Percentiles rank a stretch among this genome's conserved stretches.
phyloP scores from a whole-genome alignment of 345 rosid species.

The Citrus mangshanensis region DNA sequence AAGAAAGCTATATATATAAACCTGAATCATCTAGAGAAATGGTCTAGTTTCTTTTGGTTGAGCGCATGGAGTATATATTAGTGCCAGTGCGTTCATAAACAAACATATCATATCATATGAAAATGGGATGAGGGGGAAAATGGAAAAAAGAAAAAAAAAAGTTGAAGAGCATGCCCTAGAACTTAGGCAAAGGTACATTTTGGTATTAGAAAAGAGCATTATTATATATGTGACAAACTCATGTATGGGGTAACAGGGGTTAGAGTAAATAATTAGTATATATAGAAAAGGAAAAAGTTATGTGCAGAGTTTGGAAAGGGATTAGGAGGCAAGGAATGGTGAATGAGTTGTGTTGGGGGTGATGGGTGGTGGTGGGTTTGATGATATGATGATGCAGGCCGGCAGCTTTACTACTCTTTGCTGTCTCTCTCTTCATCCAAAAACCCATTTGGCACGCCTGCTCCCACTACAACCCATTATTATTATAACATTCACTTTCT shows the following conservation, averaged over 20 bases:
- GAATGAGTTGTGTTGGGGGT: slow-evolving; percentile 22
- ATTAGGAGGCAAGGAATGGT: slow-evolving; percentile 68
- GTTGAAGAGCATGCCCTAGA: slow-evolving; percentile 32
- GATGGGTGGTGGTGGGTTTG: slow-evolving; percentile 44
- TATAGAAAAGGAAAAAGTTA: slow-evolving; percentile 10
- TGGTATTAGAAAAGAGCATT: slow-evolving; percentile 15
- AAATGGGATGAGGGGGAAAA: background rate
- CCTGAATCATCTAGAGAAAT: slow-evolving; percentile 21
- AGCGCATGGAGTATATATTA: background rate
- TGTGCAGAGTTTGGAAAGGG: slow-evolving; percentile 74
- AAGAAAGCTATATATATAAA: background rate
- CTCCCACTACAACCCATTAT: slow-evolving; percentile 44
- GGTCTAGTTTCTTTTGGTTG: slow-evolving; percentile 10
- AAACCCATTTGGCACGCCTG: slow-evolving; percentile 62
- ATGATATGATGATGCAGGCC: slow-evolving; percentile 88
- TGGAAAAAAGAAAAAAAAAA: no score
- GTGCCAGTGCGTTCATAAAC: background rate
- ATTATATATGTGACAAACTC: background rate
- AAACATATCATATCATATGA: background rate
- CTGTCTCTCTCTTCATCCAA: slow-evolving; percentile 22
- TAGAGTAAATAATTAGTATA: slow-evolving; percentile 9
- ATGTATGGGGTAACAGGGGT: slow-evolving; percentile 11
- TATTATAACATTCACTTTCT: slow-evolving; percentile 22
- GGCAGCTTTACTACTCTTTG: slow-evolving; percentile 68
- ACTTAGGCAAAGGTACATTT: slow-evolving; percentile 28